Evolutionary conservation across 2,329 filamentous ascomycete genomes (phyloP), one percentile per base, ranked within the genome.

Genomic region (Stemphylium vesicarium): DNA sequence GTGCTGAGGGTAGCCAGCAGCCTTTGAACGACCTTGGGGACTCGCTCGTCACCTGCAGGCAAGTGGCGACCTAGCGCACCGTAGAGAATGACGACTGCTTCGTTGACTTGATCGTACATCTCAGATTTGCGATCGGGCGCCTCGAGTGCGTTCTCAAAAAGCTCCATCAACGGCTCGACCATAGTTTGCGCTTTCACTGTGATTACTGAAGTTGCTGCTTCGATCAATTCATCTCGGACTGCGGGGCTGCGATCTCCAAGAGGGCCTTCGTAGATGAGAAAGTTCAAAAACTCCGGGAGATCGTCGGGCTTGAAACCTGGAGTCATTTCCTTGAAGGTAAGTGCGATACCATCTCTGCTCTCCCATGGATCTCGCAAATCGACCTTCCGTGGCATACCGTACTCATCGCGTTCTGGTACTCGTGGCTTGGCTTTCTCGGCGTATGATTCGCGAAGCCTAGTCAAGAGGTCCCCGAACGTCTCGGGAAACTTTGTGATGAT

Each of bases 11-110:
- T 97, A 18, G 87, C 86, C 51, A 99, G 82, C 18, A 99, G 82
- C 59, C 92, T 87, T 64, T 94, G 88, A 45, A 99, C 88, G 40
- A 99, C 95, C 52, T 89, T 87, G 1, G 93, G 92, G 43, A 98
- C 86, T 68, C 96, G 93, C 62, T 86, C 79, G 74, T 99, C 95
- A n/a, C 92, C 92, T 7, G 87, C 78, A 63, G 90, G 86, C 55
- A 99, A 79, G 80, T 99, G 95, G 46, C 91, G 87, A 38, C 93
- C 95, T 33, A 99, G 80, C 46, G 96, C 94, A 72, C 95, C 95
- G 68, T 99, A 99, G 74, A 99, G 89, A 66, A 99, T 95, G 65
- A 99, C 93, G 47, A 99, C 93, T 15, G 96, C 95, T 77, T 99
- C 95, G 65, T 97, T 97, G 60, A 98, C 90, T 56, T 92, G 86